Evolutionary conservation across 139 green algal species (phyloP).

Genomic region (Pseudopediastrum boryanum): DNA sequence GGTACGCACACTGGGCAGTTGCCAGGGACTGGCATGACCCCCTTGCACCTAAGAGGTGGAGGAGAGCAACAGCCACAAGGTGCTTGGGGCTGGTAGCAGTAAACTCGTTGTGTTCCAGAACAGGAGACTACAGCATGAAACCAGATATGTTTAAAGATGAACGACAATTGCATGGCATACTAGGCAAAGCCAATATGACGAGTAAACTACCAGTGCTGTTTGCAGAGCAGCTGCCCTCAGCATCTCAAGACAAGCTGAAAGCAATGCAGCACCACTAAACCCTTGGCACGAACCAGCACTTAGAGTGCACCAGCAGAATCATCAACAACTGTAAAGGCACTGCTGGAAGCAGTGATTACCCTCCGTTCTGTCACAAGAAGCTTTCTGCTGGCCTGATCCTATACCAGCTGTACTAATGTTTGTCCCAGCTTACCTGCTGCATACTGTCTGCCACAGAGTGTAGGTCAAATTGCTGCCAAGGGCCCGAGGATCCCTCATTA

Average conservation of each 20-base stretch:
- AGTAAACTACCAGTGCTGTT: background rate
- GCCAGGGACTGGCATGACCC: slow-evolving; percentile 10
- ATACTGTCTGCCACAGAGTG: slow-evolving; percentile 33
- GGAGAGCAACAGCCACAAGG: too few relatives aligned
- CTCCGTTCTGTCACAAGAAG: background rate
- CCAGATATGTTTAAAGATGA: background rate
- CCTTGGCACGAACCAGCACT: background rate
- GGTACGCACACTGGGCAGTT: slow-evolving; percentile 22
- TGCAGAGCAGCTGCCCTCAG: too few relatives aligned
- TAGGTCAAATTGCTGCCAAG: slow-evolving; percentile 14
- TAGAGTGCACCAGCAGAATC: background rate
- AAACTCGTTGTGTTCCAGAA: too few relatives aligned
- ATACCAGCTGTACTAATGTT: too few relatives aligned
- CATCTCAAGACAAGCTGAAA: background rate
- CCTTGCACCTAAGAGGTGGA: slow-evolving; percentile 7
- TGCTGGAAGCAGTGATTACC: background rate
- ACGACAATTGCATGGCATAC: background rate
- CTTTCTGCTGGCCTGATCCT: background rate
- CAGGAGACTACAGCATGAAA: background rate
- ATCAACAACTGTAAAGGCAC: background rate
- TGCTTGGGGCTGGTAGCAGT: too few relatives aligned
- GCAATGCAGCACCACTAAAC: background rate
- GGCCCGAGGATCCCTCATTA: background rate
- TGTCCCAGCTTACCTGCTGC: slow-evolving; percentile 19
- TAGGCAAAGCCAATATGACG: background rate